Percentiles rank a stretch among this genome's conserved stretches.
These are phyloP conservation scores for Trichoderma cornu-damae DNA, from an alignment of 2,329 filamentous ascomycete genomes.

Conservation along the genomic window DNA sequence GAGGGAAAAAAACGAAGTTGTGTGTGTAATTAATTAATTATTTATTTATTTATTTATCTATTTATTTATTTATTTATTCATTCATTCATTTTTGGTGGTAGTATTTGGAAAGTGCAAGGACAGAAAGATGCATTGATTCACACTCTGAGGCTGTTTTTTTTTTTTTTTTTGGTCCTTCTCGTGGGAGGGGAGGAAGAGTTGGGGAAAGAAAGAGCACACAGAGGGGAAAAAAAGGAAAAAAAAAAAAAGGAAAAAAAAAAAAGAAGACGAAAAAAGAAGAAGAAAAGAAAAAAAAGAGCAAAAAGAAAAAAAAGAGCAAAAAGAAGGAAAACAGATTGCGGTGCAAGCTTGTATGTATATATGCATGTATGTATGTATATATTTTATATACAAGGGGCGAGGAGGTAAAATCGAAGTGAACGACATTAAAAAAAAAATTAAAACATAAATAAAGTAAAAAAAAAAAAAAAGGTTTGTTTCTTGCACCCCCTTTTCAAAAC, in stretches of 20 bases:
- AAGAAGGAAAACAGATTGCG: neutral
- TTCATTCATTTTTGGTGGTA: too few relatives aligned
- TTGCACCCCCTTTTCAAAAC: neutral
- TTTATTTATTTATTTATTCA: too few relatives aligned
- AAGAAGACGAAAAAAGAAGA: neutral
- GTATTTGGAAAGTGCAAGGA: too few relatives aligned
- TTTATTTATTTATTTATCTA: too few relatives aligned
- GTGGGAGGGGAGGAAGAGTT: neutral
- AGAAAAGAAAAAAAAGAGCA: neutral
- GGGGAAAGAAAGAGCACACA: neutral
- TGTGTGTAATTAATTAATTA: too few relatives aligned
- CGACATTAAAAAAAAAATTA: too few relatives aligned
- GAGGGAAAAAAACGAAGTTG: neutral
- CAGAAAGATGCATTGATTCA: conserved; percentile 3
- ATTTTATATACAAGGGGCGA: too few relatives aligned
- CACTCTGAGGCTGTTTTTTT: neutral
- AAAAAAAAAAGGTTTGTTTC: neutral
- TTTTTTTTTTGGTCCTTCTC: neutral
- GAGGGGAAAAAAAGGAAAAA: neutral
- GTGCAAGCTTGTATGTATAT: too few relatives aligned
- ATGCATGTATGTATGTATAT: too few relatives aligned
- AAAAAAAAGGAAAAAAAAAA: neutral
- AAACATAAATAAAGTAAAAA: neutral
- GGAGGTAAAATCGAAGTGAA: too few relatives aligned
- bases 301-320: neutral